Conservation (phyloP, 1,284 basidiomycete species). For the Dichomitus squalens region DNA sequence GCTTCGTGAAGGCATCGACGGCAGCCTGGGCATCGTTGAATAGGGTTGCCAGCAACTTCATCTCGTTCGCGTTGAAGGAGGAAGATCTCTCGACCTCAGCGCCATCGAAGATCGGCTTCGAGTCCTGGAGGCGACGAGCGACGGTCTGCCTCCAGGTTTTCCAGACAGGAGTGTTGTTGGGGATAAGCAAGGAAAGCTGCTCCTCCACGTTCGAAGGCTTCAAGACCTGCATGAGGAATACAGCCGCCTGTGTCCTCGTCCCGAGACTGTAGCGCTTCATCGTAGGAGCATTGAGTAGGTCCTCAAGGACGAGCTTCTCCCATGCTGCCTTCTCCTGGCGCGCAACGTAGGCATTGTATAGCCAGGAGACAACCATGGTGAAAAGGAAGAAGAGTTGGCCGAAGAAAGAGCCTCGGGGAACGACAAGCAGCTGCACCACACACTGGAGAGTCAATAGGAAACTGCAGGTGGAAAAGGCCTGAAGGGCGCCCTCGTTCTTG, state of each 20-base stretch:
- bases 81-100: background rate
- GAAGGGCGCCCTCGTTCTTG: slow-evolving; percentile 3
- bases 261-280: slow-evolving; percentile 19
- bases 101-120: slow-evolving; percentile 10
- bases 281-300: slow-evolving; percentile 11
- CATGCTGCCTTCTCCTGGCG: slow-evolving; percentile 11
- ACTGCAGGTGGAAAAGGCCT: background rate
- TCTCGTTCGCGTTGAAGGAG: slow-evolving; percentile 12
- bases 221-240: slow-evolving; percentile 21
- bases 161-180: slow-evolving; percentile 25
- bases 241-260: slow-evolving; percentile 17
- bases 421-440: slow-evolving; percentile 14
- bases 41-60: slow-evolving; percentile 13
- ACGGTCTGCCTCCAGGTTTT: slow-evolving; percentile 18
- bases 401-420: slow-evolving; percentile 14
- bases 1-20: slow-evolving; percentile 9
- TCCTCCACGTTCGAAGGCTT: slow-evolving; percentile 19
- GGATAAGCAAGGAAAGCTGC: slow-evolving; percentile 19
- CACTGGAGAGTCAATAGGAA: slow-evolving; percentile 13
- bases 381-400: slow-evolving; percentile 19
- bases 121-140: slow-evolving; percentile 9
- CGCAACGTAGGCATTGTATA: slow-evolving; percentile 13
- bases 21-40: slow-evolving; percentile 19
- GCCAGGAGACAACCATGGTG: slow-evolving; percentile 13
- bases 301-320: slow-evolving; percentile 13